Evolutionary conservation across 225 moss, liverwort and hornwort species (phyloP), one percentile per base, ranked within the genome.

Genomic region (Physcomitrellopsis africana): DNA sequence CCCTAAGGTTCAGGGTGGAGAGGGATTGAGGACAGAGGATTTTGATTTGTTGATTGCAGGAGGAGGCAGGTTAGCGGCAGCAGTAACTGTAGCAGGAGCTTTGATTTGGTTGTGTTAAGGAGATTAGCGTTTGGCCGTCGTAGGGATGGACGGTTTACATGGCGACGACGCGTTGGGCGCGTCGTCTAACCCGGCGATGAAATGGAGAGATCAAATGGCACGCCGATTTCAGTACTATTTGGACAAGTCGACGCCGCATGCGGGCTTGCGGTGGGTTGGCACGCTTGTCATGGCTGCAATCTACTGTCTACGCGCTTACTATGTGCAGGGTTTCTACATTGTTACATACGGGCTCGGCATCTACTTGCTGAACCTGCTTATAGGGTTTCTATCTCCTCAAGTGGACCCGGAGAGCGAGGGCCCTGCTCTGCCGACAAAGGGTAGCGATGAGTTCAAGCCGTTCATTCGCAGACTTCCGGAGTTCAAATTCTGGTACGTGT

Each of bases 401-500:
- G 95, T 95, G 61, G 95, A 99, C 82, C 95, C 92, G 55, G 99
- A 99, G 85, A 92, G 93, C 81, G 95, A 99, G 74, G 99, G 99
- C 44, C 99, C 95, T 54, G 92, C 95, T 49, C 76, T 99, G 78
- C 99, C 95, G 53, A 99, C 99, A 41, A 95, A 94, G 82, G 99
- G 95, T 23, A 99, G 92, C 79, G 95, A 99, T 68, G 99, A 99
- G 85, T 99, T 95, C 80, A 99, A 95, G 76, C 99, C 99, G 22
- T 99, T 99, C 83, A 95, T 99, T 85, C 99, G 99, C 81, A 95
- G 95, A 54, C 95, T 99, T 23, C 99, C 99, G 16, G 99, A 99
- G 92, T 99, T 99, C 53, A 99, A 99, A 86, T 99, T 99, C 81
- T 99, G 95, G 97, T 99, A 26, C 67, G 76, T 80, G 23, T 66